Evolutionary conservation across 1,284 basidiomycete species (phyloP).

Genomic region (Malassezia equina): DNA sequence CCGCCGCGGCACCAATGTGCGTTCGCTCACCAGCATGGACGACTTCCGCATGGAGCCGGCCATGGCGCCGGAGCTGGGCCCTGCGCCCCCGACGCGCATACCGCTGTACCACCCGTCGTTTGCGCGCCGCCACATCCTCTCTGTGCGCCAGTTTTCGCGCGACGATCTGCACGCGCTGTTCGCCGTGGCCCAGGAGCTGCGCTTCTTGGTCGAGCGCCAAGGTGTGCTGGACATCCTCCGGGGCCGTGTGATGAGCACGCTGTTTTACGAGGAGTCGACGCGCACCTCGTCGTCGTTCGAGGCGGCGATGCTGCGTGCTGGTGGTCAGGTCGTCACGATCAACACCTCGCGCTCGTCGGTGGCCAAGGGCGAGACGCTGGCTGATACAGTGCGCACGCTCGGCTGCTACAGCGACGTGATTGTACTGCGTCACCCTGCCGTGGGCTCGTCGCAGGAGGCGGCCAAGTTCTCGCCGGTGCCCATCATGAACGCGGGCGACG

Average conservation of each 20-base stretch:
- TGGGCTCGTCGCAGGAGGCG: conserved; percentile 62
- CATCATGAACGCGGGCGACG: conserved; percentile 92
- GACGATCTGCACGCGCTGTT: conserved; percentile 89
- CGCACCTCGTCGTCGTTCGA: conserved; percentile 83
- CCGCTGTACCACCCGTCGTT: conserved; percentile 54
- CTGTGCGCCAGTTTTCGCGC: conserved; percentile 84
- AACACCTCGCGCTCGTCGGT: conserved; percentile 75
- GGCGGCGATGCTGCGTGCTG: conserved; percentile 95
- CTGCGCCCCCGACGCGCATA: conserved; percentile 21
- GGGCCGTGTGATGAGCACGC: conserved; percentile 81
- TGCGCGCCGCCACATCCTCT: conserved; percentile 73
- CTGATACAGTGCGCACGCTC: conserved; percentile 87
- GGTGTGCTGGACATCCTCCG: conserved; percentile 80
- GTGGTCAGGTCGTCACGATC: conserved; percentile 83
- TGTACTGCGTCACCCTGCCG: conserved; percentile 83
- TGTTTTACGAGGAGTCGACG: conserved; percentile 97
- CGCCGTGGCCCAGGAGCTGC: conserved; percentile 91
- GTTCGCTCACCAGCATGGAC: conserved; percentile 15
- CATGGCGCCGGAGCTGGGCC: neutral
- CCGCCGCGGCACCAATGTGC: conserved; percentile 18
- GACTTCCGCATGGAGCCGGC: conserved; percentile 18
- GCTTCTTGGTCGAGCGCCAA: conserved; percentile 81
- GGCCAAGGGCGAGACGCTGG: conserved; percentile 82
- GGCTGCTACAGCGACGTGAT: conserved; percentile 93
- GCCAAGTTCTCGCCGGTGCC: conserved; percentile 93